These are phyloP conservation scores for Ceratorhiza oryzae-sativae DNA, from an alignment of 1,284 basidiomycete species.

Conservation along the genomic window DNA sequence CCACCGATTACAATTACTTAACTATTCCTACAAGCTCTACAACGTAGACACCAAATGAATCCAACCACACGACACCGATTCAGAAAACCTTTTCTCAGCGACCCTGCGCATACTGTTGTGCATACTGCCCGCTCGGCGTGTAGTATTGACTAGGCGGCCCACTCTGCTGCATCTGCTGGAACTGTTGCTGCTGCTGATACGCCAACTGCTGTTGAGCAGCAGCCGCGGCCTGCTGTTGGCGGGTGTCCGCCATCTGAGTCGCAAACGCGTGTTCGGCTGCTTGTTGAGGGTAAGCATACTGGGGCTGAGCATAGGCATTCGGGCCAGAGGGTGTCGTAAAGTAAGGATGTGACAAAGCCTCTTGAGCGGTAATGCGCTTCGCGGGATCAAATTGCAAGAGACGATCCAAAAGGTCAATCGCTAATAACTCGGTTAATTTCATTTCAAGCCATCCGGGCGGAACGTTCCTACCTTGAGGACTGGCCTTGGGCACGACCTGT, in stretches of 20 bases:
- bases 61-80: conserved; percentile 5
- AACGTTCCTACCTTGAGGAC: conserved; percentile 73
- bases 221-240: conserved; percentile 48
- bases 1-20: conserved; percentile 9
- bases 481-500: conserved; percentile 90
- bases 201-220: conserved; percentile 49
- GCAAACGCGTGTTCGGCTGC: conserved; percentile 36
- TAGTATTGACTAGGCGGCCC: conserved; percentile 36
- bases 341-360: conserved; percentile 93
- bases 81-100: conserved; percentile 4
- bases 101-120: conserved; percentile 37
- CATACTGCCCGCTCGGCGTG: conserved; percentile 34
- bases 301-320: conserved; percentile 51
- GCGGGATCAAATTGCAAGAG: conserved; percentile 97
- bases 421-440: conserved; percentile 54
- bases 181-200: conserved; percentile 49
- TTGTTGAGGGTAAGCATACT: conserved; percentile 40
- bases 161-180: conserved; percentile 40
- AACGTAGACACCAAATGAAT: background rate
- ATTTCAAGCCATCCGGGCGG: conserved; percentile 23
- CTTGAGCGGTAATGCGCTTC: conserved; percentile 89
- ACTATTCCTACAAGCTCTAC: conserved; percentile 18
- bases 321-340: conserved; percentile 69
- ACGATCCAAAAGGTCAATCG: conserved; percentile 93
- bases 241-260: conserved; percentile 37